Base-by-base conservation (phyloP, 306 rosid species). In the Cicer judaicum region DNA sequence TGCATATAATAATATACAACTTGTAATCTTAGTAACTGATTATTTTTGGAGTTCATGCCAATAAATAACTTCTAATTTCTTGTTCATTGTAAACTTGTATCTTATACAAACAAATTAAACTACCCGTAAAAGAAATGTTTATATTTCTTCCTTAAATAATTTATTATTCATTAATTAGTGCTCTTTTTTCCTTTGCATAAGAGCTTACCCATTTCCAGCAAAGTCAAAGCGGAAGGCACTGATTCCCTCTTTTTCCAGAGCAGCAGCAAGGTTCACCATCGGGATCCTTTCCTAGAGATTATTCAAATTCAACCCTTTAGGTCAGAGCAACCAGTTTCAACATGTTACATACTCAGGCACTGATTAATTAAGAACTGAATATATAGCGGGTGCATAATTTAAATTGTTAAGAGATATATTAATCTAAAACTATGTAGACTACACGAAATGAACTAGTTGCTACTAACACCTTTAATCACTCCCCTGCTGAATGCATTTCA, bases 191-290 rank as follows among this genome's bases (percentile, higher is more conserved):
- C 4, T 44, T 52, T 2, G 63, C 43, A 52, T 40, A 68, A 65
- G 34, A 78, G 62, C 88, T 77, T 73, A 93, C 98, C 98, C 98
- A 70, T 93, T 93, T 79, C 97, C 98, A 43, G 96, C 84, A 53
- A 93, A 93, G 82, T 91, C 96, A 74, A 93, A 93, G 71, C 94
- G 92, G 78, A 89, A 91, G 68, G 91, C 87, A 81, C 83, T 85
- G 44, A 79, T 78, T 85, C 90, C 86, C 66, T 83, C 66, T 11
- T 81, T 85, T 70, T 79, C 92, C 18, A 91, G 80, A 19, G 87
- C 92, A 76, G 85, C 79, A 60, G 96, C 93, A 74, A 93, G 83
- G 77, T 83, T 89, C 88, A 85, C 88, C 98, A 91, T 89, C 1
- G 98, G 97, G 44, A 91, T 88, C 77, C 87, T 88, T 49, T 93